These are phyloP conservation scores for Gynochthodes officinalis DNA, from an alignment of 257 asterid genomes.

Conservation along the genomic window DNA sequence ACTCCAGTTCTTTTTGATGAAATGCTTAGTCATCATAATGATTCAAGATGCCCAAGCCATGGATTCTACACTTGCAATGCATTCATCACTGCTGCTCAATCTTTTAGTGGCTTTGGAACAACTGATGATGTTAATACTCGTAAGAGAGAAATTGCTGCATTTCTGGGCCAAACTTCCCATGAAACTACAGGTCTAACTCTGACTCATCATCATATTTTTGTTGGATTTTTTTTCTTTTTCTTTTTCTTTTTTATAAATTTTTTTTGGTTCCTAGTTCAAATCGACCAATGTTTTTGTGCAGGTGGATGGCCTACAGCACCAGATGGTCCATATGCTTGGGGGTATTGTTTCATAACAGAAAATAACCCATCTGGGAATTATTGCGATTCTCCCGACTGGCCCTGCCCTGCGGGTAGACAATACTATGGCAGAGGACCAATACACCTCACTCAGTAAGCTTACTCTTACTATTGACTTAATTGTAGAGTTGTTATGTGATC, in stretches of 20 bases:
- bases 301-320: slow-evolving; percentile 22
- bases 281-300: not conserved
- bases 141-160: slow-evolving; percentile 33
- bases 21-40: slow-evolving; percentile 25
- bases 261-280: not conserved
- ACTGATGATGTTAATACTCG: slow-evolving; percentile 22
- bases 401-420: slow-evolving; percentile 8
- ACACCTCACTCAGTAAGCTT: slow-evolving; percentile 24
- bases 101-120: slow-evolving; percentile 33
- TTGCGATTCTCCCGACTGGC: slow-evolving; percentile 15
- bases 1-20: slow-evolving; percentile 15
- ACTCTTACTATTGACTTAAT: too few species aligned
- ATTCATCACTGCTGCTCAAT: slow-evolving; percentile 31
- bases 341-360: slow-evolving; percentile 26
- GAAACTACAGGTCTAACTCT: slow-evolving; percentile 1
- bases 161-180: slow-evolving; percentile 35
- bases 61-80: slow-evolving; percentile 35
- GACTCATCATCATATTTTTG: too few species aligned
- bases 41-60: slow-evolving; percentile 16
- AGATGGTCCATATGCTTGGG: slow-evolving; percentile 31
- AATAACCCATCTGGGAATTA: not conserved
- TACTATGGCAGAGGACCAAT: slow-evolving; percentile 33
- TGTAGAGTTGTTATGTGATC: too few species aligned
- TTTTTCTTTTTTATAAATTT: too few species aligned
- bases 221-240: not conserved